Evolutionary conservation across 805 yeast species (phyloP), one percentile per base, ranked within the genome.

Genomic region (Cyberlindnera misumaiensis): DNA sequence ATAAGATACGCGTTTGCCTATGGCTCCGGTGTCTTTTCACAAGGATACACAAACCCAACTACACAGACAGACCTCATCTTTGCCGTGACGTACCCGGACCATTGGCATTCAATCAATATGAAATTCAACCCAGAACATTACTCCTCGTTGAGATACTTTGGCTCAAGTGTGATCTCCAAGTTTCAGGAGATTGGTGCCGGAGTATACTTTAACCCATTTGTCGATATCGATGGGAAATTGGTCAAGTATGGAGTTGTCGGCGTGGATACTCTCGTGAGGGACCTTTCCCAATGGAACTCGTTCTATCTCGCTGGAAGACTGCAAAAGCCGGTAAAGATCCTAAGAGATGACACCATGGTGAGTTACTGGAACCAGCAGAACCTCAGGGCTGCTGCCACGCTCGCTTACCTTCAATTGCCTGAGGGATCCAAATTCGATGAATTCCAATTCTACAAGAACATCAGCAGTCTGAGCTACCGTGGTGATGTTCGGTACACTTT

Each of bases 1-100:
- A 73, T 87, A 11, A 65, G 77, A 38, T 83, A 75, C 51, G 80
- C 96, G 1, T 84, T 90, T 61, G 98, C 97, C 0, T 90, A 90
- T 59, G 98, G 98, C 2, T 83, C 95, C 7, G 96, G 96, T 4
- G 96, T 93, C 1, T 84, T 93, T 52, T 70, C 76, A 28, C 98
- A 90, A 58, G 80, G 78, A 4, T 60, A 65, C n/a, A 40, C 54
- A 3, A 48, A 56, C 10, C 55, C 58, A 11, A 69, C 70, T 27
- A 81, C 88, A 0, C 97, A 93, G 58, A 75, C 86, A 11, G 98
- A 93, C 58, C 61, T 93, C 60, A 83, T 90, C 11, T 78, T 83
- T 51, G 87, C 85, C 1, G 97, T 89, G 2, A 71, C 81, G 0
- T 73, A 80, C 53, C 77, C 94, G 3, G 65, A 66, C 25, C 76